A percentile compares a stretch with the other conserved stretches of the same genome.
These are phyloP conservation scores for Sisymbrium irio DNA, from an alignment of 345 rosid genomes.

Conservation along the genomic window DNA sequence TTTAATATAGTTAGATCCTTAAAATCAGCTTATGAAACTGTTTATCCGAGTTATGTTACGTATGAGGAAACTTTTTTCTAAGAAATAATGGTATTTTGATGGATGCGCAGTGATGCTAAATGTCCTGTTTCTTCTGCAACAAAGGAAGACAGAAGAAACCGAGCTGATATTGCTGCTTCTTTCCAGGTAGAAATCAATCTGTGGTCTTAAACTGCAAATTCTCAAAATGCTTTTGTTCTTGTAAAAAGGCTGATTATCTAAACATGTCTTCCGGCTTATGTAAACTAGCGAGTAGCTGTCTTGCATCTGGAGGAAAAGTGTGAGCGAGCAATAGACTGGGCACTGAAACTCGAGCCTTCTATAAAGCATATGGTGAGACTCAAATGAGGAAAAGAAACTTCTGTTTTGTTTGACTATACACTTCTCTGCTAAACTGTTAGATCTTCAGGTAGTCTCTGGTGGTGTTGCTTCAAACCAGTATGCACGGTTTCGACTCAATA, in stretches of 20 bases:
- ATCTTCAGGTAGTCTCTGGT: slow-evolving; percentile 80
- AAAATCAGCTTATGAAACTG: not conserved
- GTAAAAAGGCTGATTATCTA: not conserved
- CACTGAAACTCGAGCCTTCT: slow-evolving; percentile 80
- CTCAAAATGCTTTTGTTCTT: slow-evolving; percentile 1
- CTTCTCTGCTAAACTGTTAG: not conserved
- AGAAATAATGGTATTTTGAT: slow-evolving; percentile 8
- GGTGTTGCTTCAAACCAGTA: slow-evolving; percentile 92
- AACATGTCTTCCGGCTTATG: not conserved
- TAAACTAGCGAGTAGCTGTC: slow-evolving; percentile 82
- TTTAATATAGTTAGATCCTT: not conserved
- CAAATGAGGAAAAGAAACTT: not conserved
- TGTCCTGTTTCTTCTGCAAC: slow-evolving; percentile 69
- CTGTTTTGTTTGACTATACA: not conserved
- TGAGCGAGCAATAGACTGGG: slow-evolving; percentile 91
- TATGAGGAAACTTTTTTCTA: slow-evolving; percentile 1
- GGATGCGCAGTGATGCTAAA: slow-evolving; percentile 54
- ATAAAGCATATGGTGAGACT: slow-evolving; percentile 62
- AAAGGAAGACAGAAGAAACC: slow-evolving; percentile 60
- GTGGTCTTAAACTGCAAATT: not conserved
- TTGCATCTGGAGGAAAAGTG: slow-evolving; percentile 93
- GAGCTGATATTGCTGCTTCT: slow-evolving; percentile 96
- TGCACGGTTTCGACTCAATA: slow-evolving; percentile 67
- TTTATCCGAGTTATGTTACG: slow-evolving; percentile 6
- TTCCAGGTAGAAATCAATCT: slow-evolving; percentile 60